Evolutionary conservation across 2,329 filamentous ascomycete genomes (phyloP), one percentile per base, ranked within the genome.

Genomic region (Apiospora kogelbergensis): DNA sequence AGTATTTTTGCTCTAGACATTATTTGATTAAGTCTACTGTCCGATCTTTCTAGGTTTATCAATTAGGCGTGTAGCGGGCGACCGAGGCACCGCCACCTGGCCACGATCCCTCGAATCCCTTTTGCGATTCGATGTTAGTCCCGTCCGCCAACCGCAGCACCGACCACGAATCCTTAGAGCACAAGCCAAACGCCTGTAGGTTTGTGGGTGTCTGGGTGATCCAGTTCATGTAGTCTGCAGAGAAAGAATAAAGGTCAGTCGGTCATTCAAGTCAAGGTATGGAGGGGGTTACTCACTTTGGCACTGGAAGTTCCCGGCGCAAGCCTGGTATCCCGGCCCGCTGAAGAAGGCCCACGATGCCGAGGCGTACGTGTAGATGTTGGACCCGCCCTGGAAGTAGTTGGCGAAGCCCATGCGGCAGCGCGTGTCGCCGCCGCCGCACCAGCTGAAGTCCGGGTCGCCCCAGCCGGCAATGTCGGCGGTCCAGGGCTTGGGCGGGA

Each of bases 371-470:
- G 78, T 80, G 66, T 79, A 79, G 53, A 84, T 80, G 57, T 81
- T 74, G 40, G 78, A 78, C 11, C 82, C 82, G 26, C 82, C 82
- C 48, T 80, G 78, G 72, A 83, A 77, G 70, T 78, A 81, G 68
- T 82, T 82, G n/a, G 79, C 79, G 63, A 78, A 73, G 1, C 81
- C 82, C 82, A 84, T 84, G 9, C 80, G 75, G 72, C 83, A 84
- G 22, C 77, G 74, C n/a, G 74, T 79, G 44, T 82, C 79, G 15
- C 73, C 75, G 15, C 71, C 76, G 1, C 66, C 65, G 70, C 82
- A 84, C 80, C 80, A 81, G 0, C 76, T 75, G 68, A 83, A 84
- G 67, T 82, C 78, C 1, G 82, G 82, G 69, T 84, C 82, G 6
- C 80, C 81, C 80, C 79, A 82, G 65, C 73, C 74, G 0, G 45